Evolutionary conservation across 2,329 filamentous ascomycete species (phyloP).

Genomic region (Epichloe festucae): DNA sequence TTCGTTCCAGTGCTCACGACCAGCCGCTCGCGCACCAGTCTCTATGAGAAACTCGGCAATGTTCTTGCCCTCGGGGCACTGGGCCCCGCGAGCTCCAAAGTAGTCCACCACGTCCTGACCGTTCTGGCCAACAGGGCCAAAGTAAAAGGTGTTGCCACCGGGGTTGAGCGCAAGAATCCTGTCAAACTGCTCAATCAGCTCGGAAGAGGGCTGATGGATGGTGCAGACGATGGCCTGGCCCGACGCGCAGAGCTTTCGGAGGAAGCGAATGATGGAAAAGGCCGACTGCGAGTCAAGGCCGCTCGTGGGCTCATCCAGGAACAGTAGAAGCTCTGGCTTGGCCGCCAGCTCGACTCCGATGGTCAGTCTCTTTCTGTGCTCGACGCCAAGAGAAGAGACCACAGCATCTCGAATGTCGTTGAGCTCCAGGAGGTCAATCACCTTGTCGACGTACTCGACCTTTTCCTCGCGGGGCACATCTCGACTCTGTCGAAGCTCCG

Average conservation of each 20-base stretch:
- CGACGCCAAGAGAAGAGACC: constrained; percentile 44
- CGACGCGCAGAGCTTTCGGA: constrained; percentile 43
- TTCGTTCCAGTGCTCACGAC: constrained; percentile 51
- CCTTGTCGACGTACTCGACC: constrained; percentile 50
- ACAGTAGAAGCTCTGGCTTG: constrained; percentile 44
- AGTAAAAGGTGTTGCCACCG: constrained; percentile 40
- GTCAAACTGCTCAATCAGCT: constrained; percentile 42
- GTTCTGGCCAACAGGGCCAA: constrained; percentile 37
- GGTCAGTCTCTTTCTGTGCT: constrained; percentile 41
- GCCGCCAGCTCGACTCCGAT: constrained; percentile 41
- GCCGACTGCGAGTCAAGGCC: constrained; percentile 43
- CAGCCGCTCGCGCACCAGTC: constrained; percentile 22
- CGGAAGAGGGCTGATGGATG: constrained; percentile 42
- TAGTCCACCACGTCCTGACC: constrained; percentile 33
- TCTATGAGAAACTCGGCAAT: constrained; percentile 37
- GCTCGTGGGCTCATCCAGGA: constrained; percentile 46
- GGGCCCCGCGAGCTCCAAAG: constrained; percentile 46
- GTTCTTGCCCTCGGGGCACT: constrained; percentile 45
- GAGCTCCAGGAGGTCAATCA: constrained; percentile 54
- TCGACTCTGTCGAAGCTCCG: constrained; percentile 45
- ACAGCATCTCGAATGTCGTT: constrained; percentile 47
- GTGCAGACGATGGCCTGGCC: constrained; percentile 46
- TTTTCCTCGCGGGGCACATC: constrained; percentile 46
- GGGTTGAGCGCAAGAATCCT: constrained; percentile 36
- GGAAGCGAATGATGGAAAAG: constrained; percentile 45